phyloP scores from a whole-genome alignment of 2,329 filamentous ascomycete species.

The Penicillium sp. region DNA sequence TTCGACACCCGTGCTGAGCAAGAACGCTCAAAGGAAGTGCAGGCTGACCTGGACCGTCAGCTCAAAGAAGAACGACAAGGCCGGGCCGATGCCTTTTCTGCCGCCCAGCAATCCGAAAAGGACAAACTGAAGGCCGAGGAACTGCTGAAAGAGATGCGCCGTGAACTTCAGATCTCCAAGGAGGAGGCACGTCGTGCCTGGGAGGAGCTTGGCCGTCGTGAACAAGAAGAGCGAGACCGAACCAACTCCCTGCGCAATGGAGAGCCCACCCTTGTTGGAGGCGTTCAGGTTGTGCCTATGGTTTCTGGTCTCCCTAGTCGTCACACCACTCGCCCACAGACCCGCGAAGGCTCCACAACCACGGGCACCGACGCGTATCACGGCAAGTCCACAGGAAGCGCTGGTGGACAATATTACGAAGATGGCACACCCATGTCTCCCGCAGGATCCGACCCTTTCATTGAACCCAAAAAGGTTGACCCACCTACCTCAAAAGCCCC shows the following conservation, averaged over 20 bases:
- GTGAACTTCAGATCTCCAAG: slow-evolving; percentile 90
- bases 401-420: slow-evolving; percentile 52
- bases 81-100: slow-evolving; percentile 64
- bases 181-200: slow-evolving; percentile 93
- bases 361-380: slow-evolving; percentile 30
- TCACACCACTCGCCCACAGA: slow-evolving; percentile 45
- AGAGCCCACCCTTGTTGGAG: slow-evolving; percentile 82
- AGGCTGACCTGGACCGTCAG: slow-evolving; percentile 72
- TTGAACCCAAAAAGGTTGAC: slow-evolving; percentile 43
- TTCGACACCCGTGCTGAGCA: slow-evolving; percentile 89
- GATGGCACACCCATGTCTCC: slow-evolving; percentile 48
- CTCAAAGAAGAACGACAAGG: slow-evolving; percentile 72
- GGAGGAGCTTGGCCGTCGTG: slow-evolving; percentile 91
- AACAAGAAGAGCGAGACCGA: slow-evolving; percentile 88
- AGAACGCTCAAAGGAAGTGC: slow-evolving; percentile 78
- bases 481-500: slow-evolving; percentile 31
- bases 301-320: slow-evolving; percentile 65
- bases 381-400: slow-evolving; percentile 24
- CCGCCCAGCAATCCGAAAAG: slow-evolving; percentile 64
- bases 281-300: slow-evolving; percentile 95
- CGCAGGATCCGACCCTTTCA: slow-evolving; percentile 62
- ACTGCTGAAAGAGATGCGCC: slow-evolving; percentile 82
- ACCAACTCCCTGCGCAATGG: slow-evolving; percentile 83
- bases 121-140: slow-evolving; percentile 71
- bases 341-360: slow-evolving; percentile 42